These are phyloP conservation scores for Sambucus nigra DNA, from an alignment of 129 eudicot genomes.

Conservation along the genomic window DNA sequence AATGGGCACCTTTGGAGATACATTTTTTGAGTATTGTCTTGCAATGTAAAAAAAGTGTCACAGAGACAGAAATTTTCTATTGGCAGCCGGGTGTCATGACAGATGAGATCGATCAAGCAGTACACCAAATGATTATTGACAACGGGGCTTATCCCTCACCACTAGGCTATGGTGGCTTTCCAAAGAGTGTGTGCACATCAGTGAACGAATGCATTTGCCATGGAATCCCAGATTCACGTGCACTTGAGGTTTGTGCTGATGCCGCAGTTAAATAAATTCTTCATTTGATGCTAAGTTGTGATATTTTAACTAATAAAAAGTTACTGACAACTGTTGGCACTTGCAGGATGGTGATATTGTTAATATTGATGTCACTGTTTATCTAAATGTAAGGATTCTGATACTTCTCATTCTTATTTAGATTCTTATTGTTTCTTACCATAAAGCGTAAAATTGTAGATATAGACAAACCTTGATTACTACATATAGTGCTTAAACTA, in stretches of 20 bases:
- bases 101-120: conserved; percentile 86
- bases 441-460: not conserved
- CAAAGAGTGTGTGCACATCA: conserved; percentile 95
- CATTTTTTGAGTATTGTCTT: too few species aligned
- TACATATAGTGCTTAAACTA: too few species aligned
- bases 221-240: conserved; percentile 95
- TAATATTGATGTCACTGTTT: conserved; percentile 89
- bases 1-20: too few species aligned
- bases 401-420: not conserved
- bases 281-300: not conserved
- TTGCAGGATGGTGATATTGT: conserved; percentile 94
- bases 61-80: too few species aligned
- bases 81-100: conserved; percentile 95
- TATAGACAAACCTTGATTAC: too few species aligned
- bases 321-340: conserved; percentile 1
- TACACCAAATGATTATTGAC: conserved; percentile 80
- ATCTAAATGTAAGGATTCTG: conserved; percentile 64
- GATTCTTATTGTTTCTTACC: not conserved
- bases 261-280: not conserved
- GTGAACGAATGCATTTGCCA: conserved; percentile 96
- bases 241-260: conserved; percentile 58
- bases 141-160: conserved; percentile 98
- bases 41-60: too few species aligned
- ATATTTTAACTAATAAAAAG: not conserved
- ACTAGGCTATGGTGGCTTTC: conserved; percentile 93